These are phyloP conservation scores for Colletotrichum sp. DNA, from an alignment of 2,329 filamentous ascomycete genomes.

Conservation along the genomic window DNA sequence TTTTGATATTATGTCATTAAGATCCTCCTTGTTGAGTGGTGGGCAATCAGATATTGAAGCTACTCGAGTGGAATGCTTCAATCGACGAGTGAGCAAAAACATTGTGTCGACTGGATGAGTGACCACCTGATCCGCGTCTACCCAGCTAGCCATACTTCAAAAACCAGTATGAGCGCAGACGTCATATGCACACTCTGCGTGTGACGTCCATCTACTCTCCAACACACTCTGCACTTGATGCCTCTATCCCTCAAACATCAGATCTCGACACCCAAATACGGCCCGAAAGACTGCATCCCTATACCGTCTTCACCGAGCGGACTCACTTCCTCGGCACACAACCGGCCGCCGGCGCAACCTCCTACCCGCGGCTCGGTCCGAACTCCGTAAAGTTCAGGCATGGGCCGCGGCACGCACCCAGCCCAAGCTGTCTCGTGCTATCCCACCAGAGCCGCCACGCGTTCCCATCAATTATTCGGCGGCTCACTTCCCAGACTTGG, in stretches of 20 bases:
- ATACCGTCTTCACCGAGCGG: not conserved
- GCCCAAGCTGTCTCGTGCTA: not conserved
- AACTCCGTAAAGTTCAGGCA: not conserved
- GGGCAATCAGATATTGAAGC: not conserved
- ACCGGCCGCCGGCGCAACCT: not conserved
- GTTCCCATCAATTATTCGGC: not conserved
- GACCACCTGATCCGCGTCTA: not conserved
- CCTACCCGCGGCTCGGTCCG: not conserved
- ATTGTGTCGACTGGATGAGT: accelerated
- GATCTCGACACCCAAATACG: not conserved
- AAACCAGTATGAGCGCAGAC: not conserved
- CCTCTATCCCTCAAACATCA: not conserved
- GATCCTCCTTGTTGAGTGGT: too few relatives aligned
- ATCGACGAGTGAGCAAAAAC: too few relatives aligned
- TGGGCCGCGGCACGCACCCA: not conserved
- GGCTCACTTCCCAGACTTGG: not conserved
- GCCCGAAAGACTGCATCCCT: accelerated
- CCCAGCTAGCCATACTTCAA: not conserved
- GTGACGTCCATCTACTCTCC: not conserved
- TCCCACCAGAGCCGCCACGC: not conserved
- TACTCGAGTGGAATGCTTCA: too few relatives aligned
- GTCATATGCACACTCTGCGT: not conserved
- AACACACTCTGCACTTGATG: not conserved
- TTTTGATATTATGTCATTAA: not conserved
- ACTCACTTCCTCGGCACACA: not conserved